Percentiles rank a stretch among this genome's conserved stretches.
phyloP scores from a whole-genome alignment of 1,284 basidiomycete genomes.

The Golubevia pallescens region DNA sequence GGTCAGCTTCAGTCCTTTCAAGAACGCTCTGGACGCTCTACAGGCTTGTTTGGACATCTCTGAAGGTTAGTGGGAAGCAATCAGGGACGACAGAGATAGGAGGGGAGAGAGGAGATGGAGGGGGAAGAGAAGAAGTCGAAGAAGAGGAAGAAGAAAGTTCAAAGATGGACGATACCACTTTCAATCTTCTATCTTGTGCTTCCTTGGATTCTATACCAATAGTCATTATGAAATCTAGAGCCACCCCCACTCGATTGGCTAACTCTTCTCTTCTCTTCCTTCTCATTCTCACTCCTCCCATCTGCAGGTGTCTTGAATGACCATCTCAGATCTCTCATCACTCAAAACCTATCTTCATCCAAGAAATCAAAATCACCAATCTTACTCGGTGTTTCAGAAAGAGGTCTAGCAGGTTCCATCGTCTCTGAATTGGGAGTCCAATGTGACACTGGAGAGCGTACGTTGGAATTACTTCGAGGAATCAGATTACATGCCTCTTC shows the following conservation, averaged over 20 bases:
- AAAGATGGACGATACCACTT: no score
- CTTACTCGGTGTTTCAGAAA: slow-evolving; percentile 58
- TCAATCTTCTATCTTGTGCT: no score
- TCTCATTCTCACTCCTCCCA: background rate
- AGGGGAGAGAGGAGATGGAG: slow-evolving; percentile 4
- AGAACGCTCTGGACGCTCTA: slow-evolving; percentile 60
- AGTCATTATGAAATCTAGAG: no score
- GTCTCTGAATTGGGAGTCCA: slow-evolving; percentile 58
- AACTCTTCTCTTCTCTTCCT: background rate
- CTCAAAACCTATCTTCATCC: slow-evolving; percentile 43
- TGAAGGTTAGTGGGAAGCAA: slow-evolving; percentile 45
- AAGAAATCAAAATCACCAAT: slow-evolving; percentile 59
- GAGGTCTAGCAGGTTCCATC: slow-evolving; percentile 54
- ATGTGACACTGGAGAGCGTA: slow-evolving; percentile 60
- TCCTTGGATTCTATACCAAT: no score
- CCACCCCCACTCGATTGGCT: no score
- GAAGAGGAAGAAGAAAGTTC: background rate
- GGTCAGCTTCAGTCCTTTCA: slow-evolving; percentile 60
- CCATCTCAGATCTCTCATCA: slow-evolving; percentile 59
- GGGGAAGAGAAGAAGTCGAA: slow-evolving; percentile 2
- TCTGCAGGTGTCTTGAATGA: slow-evolving; percentile 48
- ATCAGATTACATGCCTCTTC: slow-evolving; percentile 60
- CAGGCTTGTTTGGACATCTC: slow-evolving; percentile 59
- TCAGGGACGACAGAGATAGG: no score
- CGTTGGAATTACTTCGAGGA: slow-evolving; percentile 59